phyloP scores from a whole-genome alignment of 2,329 filamentous ascomycete genomes.

The Ploettnerulaceae sp. region DNA sequence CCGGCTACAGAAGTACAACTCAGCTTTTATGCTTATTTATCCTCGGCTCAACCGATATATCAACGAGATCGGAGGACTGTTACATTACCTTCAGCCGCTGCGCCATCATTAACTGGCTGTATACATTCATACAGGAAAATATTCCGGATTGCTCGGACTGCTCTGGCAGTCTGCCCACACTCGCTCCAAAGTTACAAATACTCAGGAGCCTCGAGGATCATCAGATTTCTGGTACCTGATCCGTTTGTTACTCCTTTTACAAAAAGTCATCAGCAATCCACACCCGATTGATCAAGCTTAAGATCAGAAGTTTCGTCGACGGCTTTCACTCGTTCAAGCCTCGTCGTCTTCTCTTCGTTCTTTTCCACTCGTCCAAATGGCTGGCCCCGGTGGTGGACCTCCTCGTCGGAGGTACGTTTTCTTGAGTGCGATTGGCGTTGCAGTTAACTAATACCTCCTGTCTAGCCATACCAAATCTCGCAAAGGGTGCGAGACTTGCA shows the following conservation, averaged over 20 bases:
- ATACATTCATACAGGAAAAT: conserved; percentile 18
- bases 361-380: conserved; percentile 54
- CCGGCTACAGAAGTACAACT: conserved; percentile 11
- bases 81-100: conserved; percentile 32
- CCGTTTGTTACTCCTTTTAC: conserved; percentile 16
- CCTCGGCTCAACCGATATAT: conserved; percentile 13
- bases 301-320: conserved; percentile 26
- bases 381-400: conserved; percentile 90
- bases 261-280: conserved; percentile 10
- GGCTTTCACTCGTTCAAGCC: conserved; percentile 36
- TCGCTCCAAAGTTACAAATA: conserved; percentile 32
- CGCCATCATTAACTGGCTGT: conserved; percentile 22
- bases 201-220: conserved; percentile 25
- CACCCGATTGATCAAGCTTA: conserved; percentile 18
- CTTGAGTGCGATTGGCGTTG: not conserved
- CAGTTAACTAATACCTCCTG: not conserved
- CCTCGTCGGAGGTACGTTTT: conserved; percentile 60
- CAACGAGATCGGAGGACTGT: conserved; percentile 22
- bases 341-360: conserved; percentile 34
- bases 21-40: conserved; percentile 27
- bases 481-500: conserved; percentile 98
- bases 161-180: conserved; percentile 30
- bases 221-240: conserved; percentile 20
- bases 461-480: conserved; percentile 96
- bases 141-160: conserved; percentile 12